phyloP scores from a whole-genome alignment of 78 protist genomes.

The Dictyostelium firmibasis region DNA sequence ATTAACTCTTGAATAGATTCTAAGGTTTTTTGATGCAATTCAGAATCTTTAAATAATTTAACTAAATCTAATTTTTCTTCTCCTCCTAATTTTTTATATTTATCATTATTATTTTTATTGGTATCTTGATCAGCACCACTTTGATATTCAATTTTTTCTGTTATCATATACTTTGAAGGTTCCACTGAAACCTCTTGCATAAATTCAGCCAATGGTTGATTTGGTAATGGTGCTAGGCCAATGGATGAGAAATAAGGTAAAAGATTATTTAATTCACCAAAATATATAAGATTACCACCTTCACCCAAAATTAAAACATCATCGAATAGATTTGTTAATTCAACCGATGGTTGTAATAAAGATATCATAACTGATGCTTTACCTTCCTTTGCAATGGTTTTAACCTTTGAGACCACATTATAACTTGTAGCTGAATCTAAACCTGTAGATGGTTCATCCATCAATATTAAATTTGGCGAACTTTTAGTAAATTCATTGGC shows the following conservation, averaged over 20 bases:
- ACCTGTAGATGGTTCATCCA: conserved; percentile 85
- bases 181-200: conserved; percentile 59
- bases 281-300: conserved; percentile 53
- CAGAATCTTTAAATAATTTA: conserved; percentile 39
- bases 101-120: too few relatives aligned
- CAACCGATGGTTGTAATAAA: conserved; percentile 73
- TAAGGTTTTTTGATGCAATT: neutral
- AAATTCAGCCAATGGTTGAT: conserved; percentile 77
- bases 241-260: conserved; percentile 50
- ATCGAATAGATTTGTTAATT: conserved; percentile 73
- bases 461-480: conserved; percentile 70
- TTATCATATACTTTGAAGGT: neutral
- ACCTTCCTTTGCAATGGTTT: conserved; percentile 29
- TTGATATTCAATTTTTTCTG: neutral
- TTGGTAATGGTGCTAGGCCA: conserved; percentile 11
- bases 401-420: conserved; percentile 3
- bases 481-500: conserved; percentile 82
- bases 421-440: conserved; percentile 40
- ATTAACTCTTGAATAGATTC: neutral
- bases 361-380: conserved; percentile 51
- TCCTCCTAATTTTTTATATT: neutral
- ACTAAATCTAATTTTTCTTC: neutral
- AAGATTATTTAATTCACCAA: conserved; percentile 34
- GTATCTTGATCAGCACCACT: neutral
- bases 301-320: conserved; percentile 55